Base-by-base conservation (phyloP, 2,329 filamentous ascomycete genomes). In the Xylariaceae sp. region DNA sequence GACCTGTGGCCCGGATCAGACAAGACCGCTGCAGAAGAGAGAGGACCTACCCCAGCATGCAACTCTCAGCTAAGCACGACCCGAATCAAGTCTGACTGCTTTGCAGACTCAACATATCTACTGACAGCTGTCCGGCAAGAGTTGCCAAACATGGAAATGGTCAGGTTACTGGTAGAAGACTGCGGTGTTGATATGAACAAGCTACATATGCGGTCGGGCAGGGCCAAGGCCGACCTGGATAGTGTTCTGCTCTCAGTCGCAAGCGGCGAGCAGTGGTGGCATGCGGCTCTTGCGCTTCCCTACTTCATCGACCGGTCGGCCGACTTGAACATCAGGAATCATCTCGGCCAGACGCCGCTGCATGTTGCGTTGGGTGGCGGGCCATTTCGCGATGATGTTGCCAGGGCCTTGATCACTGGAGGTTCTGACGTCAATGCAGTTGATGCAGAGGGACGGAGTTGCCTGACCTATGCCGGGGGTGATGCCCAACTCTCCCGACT, bases 231-330 rank as follows among this genome's bases (percentile, higher is more conserved):
- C 16, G 27, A n/a, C n/a, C n/a, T 11, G 5, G 23, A 28, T 17
- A 36, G 33, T 14, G 18, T 28, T 5, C 28, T 40, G 16, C 33
- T 40, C 15, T 36, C 28, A 4, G 38, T 23, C 2, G 38, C 33
- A 15, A 31, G 17, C 32, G 38, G 38, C 21, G 33, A 32, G 15
- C 38, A 36, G 15, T 40, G 38, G 38, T 40, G 33, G 38, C 33
- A 40, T 16, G 38, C 38, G 5, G 38, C 38, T 6, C 33, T 40
- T 5, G 38, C 38, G n/a, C 27, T 40, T 27, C 38, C 38, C 33
- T 40, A 40, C 28, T 32, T 40, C 21, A 36, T 40, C 5, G 33
- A 32, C 32, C 32, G 17, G 19, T 32, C 38, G 4, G 38, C 38
- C 12, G 21, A 40, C 16, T 17, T 40, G 3, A 40, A 40, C 16